Conservation (phyloP, 208 protist species). For the Trypanosoma rangeli region DNA sequence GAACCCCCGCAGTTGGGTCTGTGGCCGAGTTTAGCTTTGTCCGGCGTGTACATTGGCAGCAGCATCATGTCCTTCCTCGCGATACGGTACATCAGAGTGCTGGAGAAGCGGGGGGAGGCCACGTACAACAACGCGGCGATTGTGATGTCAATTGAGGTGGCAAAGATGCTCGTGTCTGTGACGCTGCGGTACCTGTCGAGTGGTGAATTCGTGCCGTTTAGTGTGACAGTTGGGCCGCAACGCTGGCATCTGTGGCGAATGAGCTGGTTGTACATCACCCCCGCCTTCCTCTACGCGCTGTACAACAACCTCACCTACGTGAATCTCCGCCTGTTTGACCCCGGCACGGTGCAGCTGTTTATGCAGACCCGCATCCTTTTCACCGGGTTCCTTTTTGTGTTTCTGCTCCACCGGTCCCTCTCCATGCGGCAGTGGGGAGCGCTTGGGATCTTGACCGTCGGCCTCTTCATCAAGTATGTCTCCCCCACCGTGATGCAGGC, state of each 20-base stretch:
- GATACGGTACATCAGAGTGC: slow-evolving; percentile 49
- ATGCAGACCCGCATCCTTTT: slow-evolving; percentile 80
- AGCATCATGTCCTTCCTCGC: slow-evolving; percentile 50
- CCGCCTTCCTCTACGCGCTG: slow-evolving; percentile 69
- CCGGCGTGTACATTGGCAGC: slow-evolving; percentile 42
- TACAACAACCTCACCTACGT: slow-evolving; percentile 86
- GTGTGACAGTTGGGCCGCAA: slow-evolving; percentile 26
- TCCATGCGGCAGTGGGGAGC: slow-evolving; percentile 49
- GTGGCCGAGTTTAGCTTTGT: slow-evolving; percentile 32
- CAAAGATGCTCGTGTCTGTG: slow-evolving; percentile 50
- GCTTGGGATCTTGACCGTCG: slow-evolving; percentile 49
- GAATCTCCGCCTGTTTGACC: slow-evolving; percentile 61
- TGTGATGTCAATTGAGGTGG: slow-evolving; percentile 50
- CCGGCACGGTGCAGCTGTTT: slow-evolving; percentile 70
- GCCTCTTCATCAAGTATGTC: slow-evolving; percentile 59
- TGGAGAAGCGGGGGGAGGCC: slow-evolving; percentile 14
- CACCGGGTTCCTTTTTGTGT: slow-evolving; percentile 53
- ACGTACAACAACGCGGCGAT: slow-evolving; percentile 41
- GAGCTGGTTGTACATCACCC: slow-evolving; percentile 46
- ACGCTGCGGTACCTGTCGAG: slow-evolving; percentile 44
- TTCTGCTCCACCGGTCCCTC: slow-evolving; percentile 35
- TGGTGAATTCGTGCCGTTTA: slow-evolving; percentile 36
- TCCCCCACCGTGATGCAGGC: slow-evolving; percentile 25
- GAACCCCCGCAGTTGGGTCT: slow-evolving; percentile 30
- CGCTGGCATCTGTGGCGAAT: slow-evolving; percentile 38